Evolutionary conservation across 1,284 basidiomycete species (phyloP).

Genomic region (Cutaneotrichosporon sp.): DNA sequence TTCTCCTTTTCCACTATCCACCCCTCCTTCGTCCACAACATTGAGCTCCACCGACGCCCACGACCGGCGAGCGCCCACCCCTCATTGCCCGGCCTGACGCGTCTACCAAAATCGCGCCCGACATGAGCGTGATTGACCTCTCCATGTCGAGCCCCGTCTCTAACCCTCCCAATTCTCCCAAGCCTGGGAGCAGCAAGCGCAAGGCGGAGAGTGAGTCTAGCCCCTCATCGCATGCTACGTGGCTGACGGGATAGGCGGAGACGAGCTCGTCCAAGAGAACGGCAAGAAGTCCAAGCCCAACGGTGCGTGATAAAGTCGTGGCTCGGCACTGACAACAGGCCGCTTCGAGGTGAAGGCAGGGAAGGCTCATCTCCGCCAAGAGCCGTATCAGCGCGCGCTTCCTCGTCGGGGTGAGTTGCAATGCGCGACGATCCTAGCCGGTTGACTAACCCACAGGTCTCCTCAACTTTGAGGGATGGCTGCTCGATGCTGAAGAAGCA

Average conservation of each 20-base stretch:
- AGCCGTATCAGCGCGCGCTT: conserved; percentile 15
- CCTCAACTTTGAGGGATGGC: conserved; percentile 36
- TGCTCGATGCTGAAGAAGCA: conserved; percentile 36
- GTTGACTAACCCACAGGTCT: conserved; percentile 13
- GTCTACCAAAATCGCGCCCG: not conserved
- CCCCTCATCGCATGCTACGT: not conserved
- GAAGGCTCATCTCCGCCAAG: conserved; percentile 37
- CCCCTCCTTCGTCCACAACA: not conserved
- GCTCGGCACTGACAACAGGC: not conserved
- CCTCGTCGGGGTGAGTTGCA: conserved; percentile 34
- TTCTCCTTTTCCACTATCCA: not conserved
- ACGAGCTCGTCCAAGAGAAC: not conserved
- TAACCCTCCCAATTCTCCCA: conserved; percentile 1
- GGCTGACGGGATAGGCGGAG: conserved; percentile 3
- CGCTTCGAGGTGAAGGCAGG: conserved; percentile 36
- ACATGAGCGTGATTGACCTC: conserved; percentile 19
- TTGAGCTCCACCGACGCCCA: not conserved
- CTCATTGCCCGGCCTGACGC: not conserved
- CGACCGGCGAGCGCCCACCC: not conserved
- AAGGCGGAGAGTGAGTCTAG: conserved; percentile 15
- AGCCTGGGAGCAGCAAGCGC: conserved; percentile 12
- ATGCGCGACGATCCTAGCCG: not conserved
- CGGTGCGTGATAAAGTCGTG: not conserved
- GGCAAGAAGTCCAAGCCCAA: conserved; percentile 13
- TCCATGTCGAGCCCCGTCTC: conserved; percentile 17